Base-by-base conservation (phyloP, 306 rosid species). In the Senna siamea region DNA sequence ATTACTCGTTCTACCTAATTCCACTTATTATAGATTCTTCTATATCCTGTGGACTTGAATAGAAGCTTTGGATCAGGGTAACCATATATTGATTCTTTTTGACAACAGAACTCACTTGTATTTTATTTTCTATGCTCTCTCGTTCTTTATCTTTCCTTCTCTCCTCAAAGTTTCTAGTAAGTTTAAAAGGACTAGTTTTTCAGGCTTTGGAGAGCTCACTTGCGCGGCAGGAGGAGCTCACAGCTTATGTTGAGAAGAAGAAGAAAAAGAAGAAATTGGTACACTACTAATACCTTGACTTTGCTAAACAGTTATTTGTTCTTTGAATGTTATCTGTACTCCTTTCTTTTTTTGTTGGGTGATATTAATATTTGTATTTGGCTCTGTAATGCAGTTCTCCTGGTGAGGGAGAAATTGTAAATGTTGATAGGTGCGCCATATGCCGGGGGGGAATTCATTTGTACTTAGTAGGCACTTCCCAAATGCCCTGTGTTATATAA, bases 181-280 rank as follows among this genome's bases (percentile, higher is more conserved):
- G 70, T 61, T 11, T 67, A 23, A 56, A 20, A 18, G 38, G 43
- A 73, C 58, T 47, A 15, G 59, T 58, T 75, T 73, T 51, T 53
- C 61, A 92, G 98, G 89, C 92, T 72, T 79, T 94, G 57, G 93
- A 90, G 78, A 89, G 86, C 23, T 88, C 98, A 7, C 75, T 87
- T 65, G 81, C 75, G 52, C 61, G 63, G 50, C 96, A 92, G 75
- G 89, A 82, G 43, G 92, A 90, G 77, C 85, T 94, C 47, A 38
- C 89, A 19, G 87, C 95, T 56, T 87, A 82, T 70, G 38, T 93
- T 60, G 97, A 90, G 47, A 80, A 80, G 23, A 89, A 84, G 80
- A 89, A 89, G 58, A 84, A 75, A 76, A 90, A 80, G 75, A 83
- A 81, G 79, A 72, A n/a, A 19, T 62, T 75, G 61, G 85, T 84